Conservation (phyloP, 2,329 filamentous ascomycete genomes). For the Chaetomium strumarium region DNA sequence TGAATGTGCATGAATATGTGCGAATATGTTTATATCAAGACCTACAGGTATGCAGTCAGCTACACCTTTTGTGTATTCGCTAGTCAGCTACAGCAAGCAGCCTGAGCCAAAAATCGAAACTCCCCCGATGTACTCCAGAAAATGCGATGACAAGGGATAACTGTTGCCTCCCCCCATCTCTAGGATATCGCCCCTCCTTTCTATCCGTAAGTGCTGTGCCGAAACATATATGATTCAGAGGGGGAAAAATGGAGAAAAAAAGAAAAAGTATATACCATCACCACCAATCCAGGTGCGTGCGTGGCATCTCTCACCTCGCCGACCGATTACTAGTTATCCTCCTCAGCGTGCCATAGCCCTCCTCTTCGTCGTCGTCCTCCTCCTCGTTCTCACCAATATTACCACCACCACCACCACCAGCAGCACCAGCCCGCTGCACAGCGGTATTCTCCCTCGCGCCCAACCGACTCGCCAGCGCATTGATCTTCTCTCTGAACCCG, state of each 20-base stretch:
- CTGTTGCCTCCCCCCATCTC: constrained; percentile 11
- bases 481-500: constrained; percentile 35
- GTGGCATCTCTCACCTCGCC: constrained; percentile 5
- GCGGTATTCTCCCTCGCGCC: constrained; percentile 24
- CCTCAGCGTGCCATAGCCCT: constrained; percentile 11
- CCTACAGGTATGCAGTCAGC: no score
- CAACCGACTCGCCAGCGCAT: constrained; percentile 26
- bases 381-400: constrained; percentile 9
- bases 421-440: no score
- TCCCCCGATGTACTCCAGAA: constrained; percentile 12
- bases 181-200: background rate
- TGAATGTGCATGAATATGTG: no score
- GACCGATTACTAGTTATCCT: constrained; percentile 15
- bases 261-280: background rate
- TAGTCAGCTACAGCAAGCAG: background rate
- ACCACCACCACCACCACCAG: constrained; percentile 19
- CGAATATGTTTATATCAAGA: no score
- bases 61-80: no score
- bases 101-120: background rate
- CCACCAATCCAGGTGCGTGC: no score
- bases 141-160: constrained; percentile 9
- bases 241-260: no score
- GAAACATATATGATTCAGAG: background rate
- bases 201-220: no score
- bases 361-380: constrained; percentile 24